Percentiles rank a stretch among this genome's conserved stretches.
These are phyloP conservation scores for Hypomontagnella monticulosa DNA, from an alignment of 495 filamentous ascomycete genomes.

Conservation along the genomic window DNA sequence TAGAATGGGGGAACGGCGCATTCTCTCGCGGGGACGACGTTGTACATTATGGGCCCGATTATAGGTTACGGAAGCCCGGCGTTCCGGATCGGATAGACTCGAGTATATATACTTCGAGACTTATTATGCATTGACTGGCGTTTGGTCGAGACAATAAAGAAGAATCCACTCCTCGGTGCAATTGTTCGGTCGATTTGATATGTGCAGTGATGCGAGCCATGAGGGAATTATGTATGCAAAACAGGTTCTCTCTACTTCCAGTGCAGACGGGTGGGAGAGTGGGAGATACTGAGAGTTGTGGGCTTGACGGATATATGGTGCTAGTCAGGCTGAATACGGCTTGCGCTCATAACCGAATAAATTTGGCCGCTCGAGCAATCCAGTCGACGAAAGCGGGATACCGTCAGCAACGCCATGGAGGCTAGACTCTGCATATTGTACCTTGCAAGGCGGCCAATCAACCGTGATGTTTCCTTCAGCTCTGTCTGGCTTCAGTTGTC, in stretches of 20 bases:
- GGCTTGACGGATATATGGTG: constrained; percentile 33
- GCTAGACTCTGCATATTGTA: background rate
- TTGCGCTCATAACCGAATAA: constrained; percentile 23
- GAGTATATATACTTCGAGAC: constrained; percentile 22
- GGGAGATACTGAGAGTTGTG: constrained; percentile 3
- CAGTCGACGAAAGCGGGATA: constrained; percentile 21
- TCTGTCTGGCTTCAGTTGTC: background rate
- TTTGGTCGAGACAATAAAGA: constrained; percentile 25
- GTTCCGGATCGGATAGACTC: constrained; percentile 38
- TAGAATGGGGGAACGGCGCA: background rate
- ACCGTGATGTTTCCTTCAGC: constrained; percentile 18
- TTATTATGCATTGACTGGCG: constrained; percentile 33
- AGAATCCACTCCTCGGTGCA: constrained; percentile 39
- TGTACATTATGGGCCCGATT: constrained; percentile 35
- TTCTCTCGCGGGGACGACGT: background rate
- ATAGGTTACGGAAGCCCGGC: constrained; percentile 25
- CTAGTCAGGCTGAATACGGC: constrained; percentile 36
- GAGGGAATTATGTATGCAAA: constrained; percentile 24
- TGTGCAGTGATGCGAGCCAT: constrained; percentile 3
- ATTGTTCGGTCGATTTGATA: constrained; percentile 36
- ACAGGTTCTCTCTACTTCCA: background rate
- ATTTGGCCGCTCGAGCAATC: constrained; percentile 28
- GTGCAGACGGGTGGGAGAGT: no score
- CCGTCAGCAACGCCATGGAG: constrained; percentile 2
- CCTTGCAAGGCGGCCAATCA: constrained; percentile 36